These are phyloP conservation scores for Acidiella bohemica DNA, from an alignment of 495 filamentous ascomycete genomes.

Conservation along the genomic window DNA sequence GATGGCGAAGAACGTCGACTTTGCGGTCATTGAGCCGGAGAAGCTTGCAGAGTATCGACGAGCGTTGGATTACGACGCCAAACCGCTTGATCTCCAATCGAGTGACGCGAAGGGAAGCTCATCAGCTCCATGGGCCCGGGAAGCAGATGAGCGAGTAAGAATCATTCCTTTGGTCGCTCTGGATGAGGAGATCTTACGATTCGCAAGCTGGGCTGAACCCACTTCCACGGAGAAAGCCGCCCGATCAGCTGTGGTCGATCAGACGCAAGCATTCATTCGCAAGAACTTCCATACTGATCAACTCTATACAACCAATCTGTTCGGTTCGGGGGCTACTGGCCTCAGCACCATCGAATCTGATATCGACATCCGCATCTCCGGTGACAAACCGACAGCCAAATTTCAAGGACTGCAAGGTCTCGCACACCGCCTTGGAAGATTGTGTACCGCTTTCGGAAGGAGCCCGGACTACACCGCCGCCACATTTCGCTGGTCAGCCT, in stretches of 20 bases:
- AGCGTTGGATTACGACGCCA: too few species aligned
- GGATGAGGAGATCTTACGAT: constrained; percentile 9
- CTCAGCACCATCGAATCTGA: constrained; percentile 39
- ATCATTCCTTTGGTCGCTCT: background rate
- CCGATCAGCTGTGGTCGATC: constrained; percentile 3
- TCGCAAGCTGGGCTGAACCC: constrained; percentile 1
- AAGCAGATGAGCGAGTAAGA: background rate
- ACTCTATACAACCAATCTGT: constrained; percentile 23
- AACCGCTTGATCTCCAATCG: too few species aligned
- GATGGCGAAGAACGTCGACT: too few species aligned
- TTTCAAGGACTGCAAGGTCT: background rate
- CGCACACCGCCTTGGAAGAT: background rate
- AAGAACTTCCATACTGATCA: background rate
- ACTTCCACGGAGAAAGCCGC: constrained; percentile 7
- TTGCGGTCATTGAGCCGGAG: too few species aligned
- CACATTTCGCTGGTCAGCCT: constrained; percentile 2
- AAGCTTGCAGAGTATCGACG: too few species aligned
- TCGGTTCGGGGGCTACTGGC: constrained; percentile 43
- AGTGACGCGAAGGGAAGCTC: background rate
- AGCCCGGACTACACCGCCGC: background rate
- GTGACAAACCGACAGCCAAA: background rate
- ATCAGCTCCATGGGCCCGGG: constrained; percentile 4
- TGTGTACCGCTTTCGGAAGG: background rate
- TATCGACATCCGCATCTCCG: constrained; percentile 34
- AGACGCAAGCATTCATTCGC: constrained; percentile 3